Evolutionary conservation across 2,329 filamentous ascomycete genomes (phyloP).

Genomic region (Ophiosphaerella narmari): DNA sequence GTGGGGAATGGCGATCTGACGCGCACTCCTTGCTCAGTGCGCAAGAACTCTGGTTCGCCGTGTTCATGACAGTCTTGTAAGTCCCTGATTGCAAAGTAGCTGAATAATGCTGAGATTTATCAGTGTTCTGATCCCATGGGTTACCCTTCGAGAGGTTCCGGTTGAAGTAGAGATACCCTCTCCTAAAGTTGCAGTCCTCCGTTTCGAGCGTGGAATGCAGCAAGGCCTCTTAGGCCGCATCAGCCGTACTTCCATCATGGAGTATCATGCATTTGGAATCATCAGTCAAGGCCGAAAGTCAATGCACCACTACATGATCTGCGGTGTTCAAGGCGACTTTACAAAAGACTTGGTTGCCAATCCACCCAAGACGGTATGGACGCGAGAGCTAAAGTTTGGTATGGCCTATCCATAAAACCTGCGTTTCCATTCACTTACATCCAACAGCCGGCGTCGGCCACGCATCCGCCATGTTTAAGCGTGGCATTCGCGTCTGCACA

Average conservation of each 20-base stretch:
- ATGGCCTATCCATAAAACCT: conserved; percentile 4
- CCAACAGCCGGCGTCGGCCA: conserved; percentile 38
- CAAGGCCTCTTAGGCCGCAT: conserved; percentile 42
- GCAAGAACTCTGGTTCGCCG: conserved; percentile 43
- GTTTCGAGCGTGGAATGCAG: conserved; percentile 43
- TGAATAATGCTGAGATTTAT: conserved; percentile 6
- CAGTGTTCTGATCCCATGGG: conserved; percentile 41
- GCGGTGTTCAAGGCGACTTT: conserved; percentile 45
- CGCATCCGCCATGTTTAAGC: conserved; percentile 43
- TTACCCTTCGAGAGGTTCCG: conserved; percentile 41
- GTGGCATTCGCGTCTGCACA: conserved; percentile 43
- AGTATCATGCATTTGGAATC: conserved; percentile 45
- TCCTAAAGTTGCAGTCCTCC: conserved; percentile 41
- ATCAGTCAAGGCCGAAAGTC: conserved; percentile 41
- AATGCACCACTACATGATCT: conserved; percentile 42
- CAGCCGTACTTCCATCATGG: conserved; percentile 44
- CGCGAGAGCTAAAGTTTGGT: conserved; percentile 43
- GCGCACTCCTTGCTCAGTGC: conserved; percentile 34
- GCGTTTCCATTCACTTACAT: conserved; percentile 15
- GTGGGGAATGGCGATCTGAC: conserved; percentile 34
- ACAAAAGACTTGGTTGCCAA: conserved; percentile 38
- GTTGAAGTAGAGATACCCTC: conserved; percentile 43
- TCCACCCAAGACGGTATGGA: conserved; percentile 42
- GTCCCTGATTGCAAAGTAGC: not conserved
- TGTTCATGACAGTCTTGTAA: conserved; percentile 45